phyloP scores from a whole-genome alignment of 495 filamentous ascomycete species.

The Trichoderma asperelloides region DNA sequence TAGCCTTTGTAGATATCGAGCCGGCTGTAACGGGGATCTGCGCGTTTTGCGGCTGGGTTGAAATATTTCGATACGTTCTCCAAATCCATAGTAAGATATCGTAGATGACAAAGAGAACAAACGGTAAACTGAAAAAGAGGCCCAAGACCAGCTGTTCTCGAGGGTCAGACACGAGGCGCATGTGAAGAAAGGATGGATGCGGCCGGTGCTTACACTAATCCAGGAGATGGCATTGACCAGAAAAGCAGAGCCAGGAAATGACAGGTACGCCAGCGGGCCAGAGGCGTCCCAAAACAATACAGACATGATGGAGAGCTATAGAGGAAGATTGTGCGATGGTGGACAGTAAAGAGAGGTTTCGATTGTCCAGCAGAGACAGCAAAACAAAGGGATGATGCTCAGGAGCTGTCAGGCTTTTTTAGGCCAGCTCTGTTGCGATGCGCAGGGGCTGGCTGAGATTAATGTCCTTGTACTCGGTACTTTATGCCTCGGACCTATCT shows the following conservation, averaged over 20 bases:
- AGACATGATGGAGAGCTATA: neutral
- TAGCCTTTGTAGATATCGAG: neutral
- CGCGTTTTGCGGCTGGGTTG: constrained; percentile 9
- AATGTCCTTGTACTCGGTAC: neutral
- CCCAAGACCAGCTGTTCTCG: constrained; percentile 19
- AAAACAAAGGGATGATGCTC: neutral
- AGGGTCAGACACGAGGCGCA: constrained; percentile 1
- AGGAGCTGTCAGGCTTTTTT: neutral
- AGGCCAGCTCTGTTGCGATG: neutral
- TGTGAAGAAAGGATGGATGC: neutral
- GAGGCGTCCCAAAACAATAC: neutral
- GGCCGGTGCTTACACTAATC: constrained; percentile 1
- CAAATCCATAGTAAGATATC: constrained; percentile 38
- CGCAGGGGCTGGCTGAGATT: neutral
- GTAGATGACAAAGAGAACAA: constrained; percentile 24
- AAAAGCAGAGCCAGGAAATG: constrained; percentile 3
- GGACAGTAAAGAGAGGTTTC: neutral
- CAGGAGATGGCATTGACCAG: constrained; percentile 6
- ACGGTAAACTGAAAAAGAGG: constrained; percentile 18
- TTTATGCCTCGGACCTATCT: neutral
- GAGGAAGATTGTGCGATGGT: neutral
- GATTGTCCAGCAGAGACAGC: neutral
- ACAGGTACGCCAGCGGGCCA: neutral
- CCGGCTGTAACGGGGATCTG: neutral
- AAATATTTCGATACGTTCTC: constrained; percentile 21